These are phyloP conservation scores for bread wheat (Triticum aestivum) DNA, from an alignment of 176 grass and related monocot species.

Conservation along the genomic window DNA sequence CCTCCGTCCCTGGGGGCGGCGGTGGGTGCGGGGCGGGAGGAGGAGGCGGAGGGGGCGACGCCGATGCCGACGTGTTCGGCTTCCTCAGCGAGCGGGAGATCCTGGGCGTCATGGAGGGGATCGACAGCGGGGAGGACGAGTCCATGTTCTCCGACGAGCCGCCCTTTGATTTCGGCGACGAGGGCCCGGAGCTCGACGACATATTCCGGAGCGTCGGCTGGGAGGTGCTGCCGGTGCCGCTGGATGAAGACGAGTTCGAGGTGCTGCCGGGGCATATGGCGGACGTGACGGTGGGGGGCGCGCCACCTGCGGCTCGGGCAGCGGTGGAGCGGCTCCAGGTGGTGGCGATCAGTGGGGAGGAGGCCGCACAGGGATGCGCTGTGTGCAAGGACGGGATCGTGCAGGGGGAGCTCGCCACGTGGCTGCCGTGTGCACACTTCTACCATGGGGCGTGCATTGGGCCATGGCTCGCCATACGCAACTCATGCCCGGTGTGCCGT, in stretches of 20 bases:
- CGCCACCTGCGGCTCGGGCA: conserved; percentile 53
- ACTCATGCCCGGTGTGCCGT: conserved; percentile 68
- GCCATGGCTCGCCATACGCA: conserved; percentile 67
- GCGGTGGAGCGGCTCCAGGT: conserved; percentile 58
- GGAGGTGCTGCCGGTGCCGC: conserved; percentile 55
- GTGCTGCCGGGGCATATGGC: conserved; percentile 51
- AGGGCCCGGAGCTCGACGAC: conserved; percentile 37
- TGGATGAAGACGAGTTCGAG: conserved; percentile 53
- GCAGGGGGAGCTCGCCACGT: conserved; percentile 47
- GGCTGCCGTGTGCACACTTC: conserved; percentile 58
- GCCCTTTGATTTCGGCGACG: conserved; percentile 39
- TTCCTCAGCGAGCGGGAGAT: conserved; percentile 59
- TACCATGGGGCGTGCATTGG: conserved; percentile 67
- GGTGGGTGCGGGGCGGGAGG: background rate
- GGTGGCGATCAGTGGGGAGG: conserved; percentile 32
- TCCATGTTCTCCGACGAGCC: conserved; percentile 55
- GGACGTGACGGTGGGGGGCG: conserved; percentile 28
- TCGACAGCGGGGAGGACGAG: conserved; percentile 45
- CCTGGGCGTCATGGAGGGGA: conserved; percentile 50
- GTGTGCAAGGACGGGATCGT: conserved; percentile 75
- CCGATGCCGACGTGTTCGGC: conserved; percentile 29
- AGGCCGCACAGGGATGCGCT: conserved; percentile 31
- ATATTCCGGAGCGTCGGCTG: conserved; percentile 41
- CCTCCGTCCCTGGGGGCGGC: background rate
- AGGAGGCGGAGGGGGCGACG: background rate